Base-by-base conservation (phyloP, 768 basidiomycete genomes). In the Cystoderma amianthinum region DNA sequence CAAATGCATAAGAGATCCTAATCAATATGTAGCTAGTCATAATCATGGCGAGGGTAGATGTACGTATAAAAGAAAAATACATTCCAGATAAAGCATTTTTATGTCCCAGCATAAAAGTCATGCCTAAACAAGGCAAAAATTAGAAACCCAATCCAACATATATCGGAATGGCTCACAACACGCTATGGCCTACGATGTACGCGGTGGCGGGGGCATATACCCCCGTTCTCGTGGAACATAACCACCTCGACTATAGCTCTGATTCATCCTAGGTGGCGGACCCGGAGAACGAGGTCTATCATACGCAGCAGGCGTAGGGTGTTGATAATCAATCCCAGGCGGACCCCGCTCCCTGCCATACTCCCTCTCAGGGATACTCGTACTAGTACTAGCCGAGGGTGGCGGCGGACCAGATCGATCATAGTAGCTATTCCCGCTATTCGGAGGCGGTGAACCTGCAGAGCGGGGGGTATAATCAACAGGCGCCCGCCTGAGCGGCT, bases 171-270 rank as follows among this genome's bases (percentile, higher is more conserved):
- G n/a, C n/a, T n/a, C n/a, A n/a, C n/a, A n/a, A n/a, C n/a, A n/a
- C n/a, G n/a, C n/a, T n/a, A n/a, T n/a, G n/a, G n/a, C n/a, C n/a
- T n/a, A n/a, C n/a, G 35, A 9, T 36, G 10, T 36, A 11, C 10
- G 35, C 17, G 35, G 35, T 9, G 35, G 35, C 9, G 35, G 35
- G 11, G 35, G 35, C 35, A 36, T 36, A 17, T 36, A 36, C 10
- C 11, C 11, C 17, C 35, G 9, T 11, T 36, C 35, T 18, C 35
- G 9, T 11, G 35, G 35, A 18, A 18, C 23, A 30, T 40, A 40
- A 15, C 23, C 39, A 28, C 23, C 39, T 20, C 39, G 6, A 15
- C 25, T 32, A 32, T 40, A 40, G 13, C 23, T 32, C 18, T 25
- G 22, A 18, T 9, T 9, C 10, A 10, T 18, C 17, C 35, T 36